Evolutionary conservation across 2,329 filamentous ascomycete genomes (phyloP).

Genomic region (Trichoderma endophyticum): DNA sequence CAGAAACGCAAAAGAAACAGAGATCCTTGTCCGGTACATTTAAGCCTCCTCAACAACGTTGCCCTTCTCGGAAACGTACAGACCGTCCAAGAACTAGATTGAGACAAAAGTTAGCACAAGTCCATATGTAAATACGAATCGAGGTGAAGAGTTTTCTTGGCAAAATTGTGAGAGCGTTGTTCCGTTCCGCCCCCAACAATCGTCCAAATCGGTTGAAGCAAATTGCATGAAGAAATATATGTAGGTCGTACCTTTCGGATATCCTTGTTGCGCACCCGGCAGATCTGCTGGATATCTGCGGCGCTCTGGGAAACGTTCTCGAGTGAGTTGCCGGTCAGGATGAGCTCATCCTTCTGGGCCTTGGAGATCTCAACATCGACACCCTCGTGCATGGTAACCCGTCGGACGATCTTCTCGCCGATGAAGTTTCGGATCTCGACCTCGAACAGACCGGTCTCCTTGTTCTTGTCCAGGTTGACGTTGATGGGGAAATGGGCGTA

Average conservation of each 20-base stretch:
- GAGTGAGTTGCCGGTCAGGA: slow-evolving; percentile 88
- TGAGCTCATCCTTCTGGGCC: slow-evolving; percentile 96
- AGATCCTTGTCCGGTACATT: slow-evolving; percentile 40
- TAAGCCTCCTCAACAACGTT: slow-evolving; percentile 77
- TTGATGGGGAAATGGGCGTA: slow-evolving; percentile 99
- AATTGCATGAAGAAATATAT: not conserved
- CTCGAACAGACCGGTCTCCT: slow-evolving; percentile 80
- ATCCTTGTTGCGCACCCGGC: slow-evolving; percentile 99
- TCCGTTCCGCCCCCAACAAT: not conserved
- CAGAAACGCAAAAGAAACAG: slow-evolving; percentile 58
- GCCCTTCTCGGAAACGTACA: slow-evolving; percentile 98
- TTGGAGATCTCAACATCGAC: slow-evolving; percentile 88
- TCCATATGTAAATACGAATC: too few species aligned
- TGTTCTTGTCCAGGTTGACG: slow-evolving; percentile 97
- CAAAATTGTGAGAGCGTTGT: not conserved
- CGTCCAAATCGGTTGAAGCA: not conserved
- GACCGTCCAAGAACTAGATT: slow-evolving; percentile 92
- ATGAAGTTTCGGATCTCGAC: slow-evolving; percentile 99
- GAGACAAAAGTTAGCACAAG: slow-evolving; percentile 23
- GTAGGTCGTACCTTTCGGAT: slow-evolving; percentile 79
- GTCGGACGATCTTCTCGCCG: slow-evolving; percentile 98
- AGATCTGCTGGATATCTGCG: slow-evolving; percentile 99
- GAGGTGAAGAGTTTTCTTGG: too few species aligned
- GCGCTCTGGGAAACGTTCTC: slow-evolving; percentile 97
- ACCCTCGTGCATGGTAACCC: slow-evolving; percentile 82